A percentile compares a stretch with the other conserved stretches of the same genome.
These are phyloP conservation scores for Monilinia laxa DNA, from an alignment of 2,329 filamentous ascomycete species.

Conservation along the genomic window DNA sequence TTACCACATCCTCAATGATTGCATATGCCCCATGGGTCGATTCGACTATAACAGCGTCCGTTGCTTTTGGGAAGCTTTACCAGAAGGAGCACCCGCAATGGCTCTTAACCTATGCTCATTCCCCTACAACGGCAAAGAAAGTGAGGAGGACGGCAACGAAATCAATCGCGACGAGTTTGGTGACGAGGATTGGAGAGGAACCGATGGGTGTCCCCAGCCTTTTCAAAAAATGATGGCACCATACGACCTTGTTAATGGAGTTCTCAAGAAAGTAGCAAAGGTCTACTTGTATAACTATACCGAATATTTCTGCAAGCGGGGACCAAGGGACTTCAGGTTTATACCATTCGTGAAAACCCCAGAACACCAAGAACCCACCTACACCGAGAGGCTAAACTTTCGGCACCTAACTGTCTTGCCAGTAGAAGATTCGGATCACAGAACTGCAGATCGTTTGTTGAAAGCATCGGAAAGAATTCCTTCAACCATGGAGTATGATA, in stretches of 20 bases:
- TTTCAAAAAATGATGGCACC: background rate
- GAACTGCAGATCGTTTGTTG: background rate
- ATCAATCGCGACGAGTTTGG: background rate
- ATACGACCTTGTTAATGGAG: no score
- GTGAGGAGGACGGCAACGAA: background rate
- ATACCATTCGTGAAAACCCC: background rate
- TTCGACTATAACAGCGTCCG: background rate
- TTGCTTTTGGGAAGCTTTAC: background rate
- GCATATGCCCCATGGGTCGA: background rate
- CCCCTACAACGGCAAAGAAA: background rate
- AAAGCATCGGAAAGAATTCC: background rate
- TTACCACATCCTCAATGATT: background rate
- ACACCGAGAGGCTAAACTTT: no score
- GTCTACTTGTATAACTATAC: background rate
- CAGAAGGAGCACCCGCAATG: background rate
- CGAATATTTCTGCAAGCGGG: background rate
- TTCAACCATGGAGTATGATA: background rate
- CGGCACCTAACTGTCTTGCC: no score
- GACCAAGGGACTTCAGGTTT: background rate
- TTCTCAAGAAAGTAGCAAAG: background rate
- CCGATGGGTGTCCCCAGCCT: background rate
- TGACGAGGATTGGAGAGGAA: background rate
- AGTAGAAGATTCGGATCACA: background rate
- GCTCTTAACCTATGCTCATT: background rate
- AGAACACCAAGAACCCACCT: background rate